Conservation (phyloP, 2,329 filamentous ascomycete genomes). For the Hypoxylon sp. region DNA sequence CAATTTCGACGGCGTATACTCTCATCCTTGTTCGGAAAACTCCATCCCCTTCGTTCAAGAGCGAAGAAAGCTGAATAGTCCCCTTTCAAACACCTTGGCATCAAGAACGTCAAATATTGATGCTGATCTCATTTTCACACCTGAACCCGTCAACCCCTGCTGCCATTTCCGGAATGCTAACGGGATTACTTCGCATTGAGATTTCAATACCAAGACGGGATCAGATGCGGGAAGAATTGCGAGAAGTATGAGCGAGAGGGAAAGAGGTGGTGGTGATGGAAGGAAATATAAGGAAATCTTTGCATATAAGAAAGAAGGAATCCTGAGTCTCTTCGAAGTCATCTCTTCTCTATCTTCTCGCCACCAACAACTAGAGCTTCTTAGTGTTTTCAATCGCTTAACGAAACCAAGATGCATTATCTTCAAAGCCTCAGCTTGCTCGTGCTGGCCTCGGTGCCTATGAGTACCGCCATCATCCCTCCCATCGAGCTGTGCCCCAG, state of each 20-base stretch:
- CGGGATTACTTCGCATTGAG: background rate
- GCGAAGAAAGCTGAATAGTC: slow-evolving; percentile 13
- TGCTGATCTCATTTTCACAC: slow-evolving; percentile 11
- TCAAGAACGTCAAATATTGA: slow-evolving; percentile 18
- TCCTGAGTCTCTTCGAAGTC: background rate
- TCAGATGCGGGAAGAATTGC: background rate
- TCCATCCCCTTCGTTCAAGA: background rate
- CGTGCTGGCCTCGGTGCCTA: slow-evolving; percentile 20
- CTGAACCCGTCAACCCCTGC: background rate
- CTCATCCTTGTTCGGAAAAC: background rate
- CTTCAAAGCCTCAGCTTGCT: slow-evolving; percentile 14
- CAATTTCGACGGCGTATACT: background rate
- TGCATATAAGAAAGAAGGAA: background rate
- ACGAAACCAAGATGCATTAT: slow-evolving; percentile 19
- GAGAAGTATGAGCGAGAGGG: background rate
- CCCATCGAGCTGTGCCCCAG: slow-evolving; percentile 26
- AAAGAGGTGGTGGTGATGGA: background rate
- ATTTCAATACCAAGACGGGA: background rate
- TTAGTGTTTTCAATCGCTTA: background rate
- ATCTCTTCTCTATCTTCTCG: background rate
- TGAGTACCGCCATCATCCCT: slow-evolving; percentile 15
- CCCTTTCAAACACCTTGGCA: background rate
- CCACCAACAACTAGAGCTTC: background rate
- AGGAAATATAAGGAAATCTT: too few relatives aligned
- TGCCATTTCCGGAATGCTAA: background rate